Evolutionary conservation across 192 early-diverging fungal genomes (phyloP).

Genomic region (Dispira simplex): DNA sequence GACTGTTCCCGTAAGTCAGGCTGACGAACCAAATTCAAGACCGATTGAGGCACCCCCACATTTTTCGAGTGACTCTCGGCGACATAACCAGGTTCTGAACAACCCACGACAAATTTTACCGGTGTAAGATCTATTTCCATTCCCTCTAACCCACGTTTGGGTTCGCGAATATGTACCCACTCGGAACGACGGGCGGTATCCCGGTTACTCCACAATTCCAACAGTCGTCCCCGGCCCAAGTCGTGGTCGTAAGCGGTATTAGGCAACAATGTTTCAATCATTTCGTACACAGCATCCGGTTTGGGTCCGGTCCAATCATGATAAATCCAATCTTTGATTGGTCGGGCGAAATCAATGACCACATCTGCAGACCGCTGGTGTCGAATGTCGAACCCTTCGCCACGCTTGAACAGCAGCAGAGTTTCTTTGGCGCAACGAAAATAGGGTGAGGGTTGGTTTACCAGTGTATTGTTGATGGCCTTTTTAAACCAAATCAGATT

Average conservation of each 20-base stretch:
- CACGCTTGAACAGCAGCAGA: conserved; percentile 39
- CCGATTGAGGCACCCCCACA: no score
- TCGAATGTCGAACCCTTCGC: conserved; percentile 37
- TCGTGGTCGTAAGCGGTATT: conserved; percentile 24
- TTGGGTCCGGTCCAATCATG: conserved; percentile 36
- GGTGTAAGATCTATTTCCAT: background rate
- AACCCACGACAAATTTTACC: no score
- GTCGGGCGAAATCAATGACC: conserved; percentile 38
- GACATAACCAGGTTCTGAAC: no score
- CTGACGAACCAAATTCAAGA: no score
- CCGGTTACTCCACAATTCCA: conserved; percentile 27
- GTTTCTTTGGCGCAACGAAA: conserved; percentile 37
- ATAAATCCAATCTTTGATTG: conserved; percentile 28
- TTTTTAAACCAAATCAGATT: conserved; percentile 45
- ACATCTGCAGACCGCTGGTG: conserved; percentile 43
- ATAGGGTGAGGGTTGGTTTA: conserved; percentile 30
- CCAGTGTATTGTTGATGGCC: conserved; percentile 23
- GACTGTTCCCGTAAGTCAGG: background rate
- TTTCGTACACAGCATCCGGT: conserved; percentile 29
- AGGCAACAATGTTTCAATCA: conserved; percentile 41
- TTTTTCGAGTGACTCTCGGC: no score
- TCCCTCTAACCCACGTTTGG: background rate
- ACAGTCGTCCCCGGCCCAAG: conserved; percentile 24
- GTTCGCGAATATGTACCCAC: conserved; percentile 10
- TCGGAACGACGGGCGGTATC: conserved; percentile 1